phyloP scores from a whole-genome alignment of 495 filamentous ascomycete genomes.

The Parachaetomium inaequale region DNA sequence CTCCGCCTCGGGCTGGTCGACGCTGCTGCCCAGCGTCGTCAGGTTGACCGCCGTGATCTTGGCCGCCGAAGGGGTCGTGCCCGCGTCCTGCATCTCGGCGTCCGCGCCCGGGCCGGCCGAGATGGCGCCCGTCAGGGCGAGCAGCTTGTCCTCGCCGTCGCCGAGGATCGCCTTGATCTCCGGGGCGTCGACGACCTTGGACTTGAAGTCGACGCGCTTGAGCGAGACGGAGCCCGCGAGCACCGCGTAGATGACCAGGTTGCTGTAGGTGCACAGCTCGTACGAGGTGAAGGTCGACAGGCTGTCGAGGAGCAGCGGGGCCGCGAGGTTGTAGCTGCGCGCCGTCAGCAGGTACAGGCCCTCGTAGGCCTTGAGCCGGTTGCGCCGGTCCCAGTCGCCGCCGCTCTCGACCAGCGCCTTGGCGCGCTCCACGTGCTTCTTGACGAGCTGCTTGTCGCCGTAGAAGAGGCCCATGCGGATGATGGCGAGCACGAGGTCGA shows the following conservation, averaged over 20 bases:
- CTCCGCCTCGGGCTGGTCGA: conserved; percentile 71
- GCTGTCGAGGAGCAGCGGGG: conserved; percentile 90
- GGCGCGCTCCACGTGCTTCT: conserved; percentile 89
- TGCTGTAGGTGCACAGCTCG: conserved; percentile 93
- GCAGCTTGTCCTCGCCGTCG: conserved; percentile 77
- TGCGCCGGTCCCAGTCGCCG: conserved; percentile 97
- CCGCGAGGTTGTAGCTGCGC: conserved; percentile 82
- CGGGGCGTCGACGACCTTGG: conserved; percentile 94
- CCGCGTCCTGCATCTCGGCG: conserved; percentile 71
- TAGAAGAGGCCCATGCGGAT: conserved; percentile 95
- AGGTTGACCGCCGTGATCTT: conserved; percentile 74
- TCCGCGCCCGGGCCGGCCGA: conserved; percentile 78
- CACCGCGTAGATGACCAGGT: conserved; percentile 90
- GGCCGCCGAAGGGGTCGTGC: conserved; percentile 52
- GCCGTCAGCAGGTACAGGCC: conserved; percentile 88
- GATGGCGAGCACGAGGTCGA: conserved; percentile 92
- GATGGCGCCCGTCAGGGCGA: conserved; percentile 70
- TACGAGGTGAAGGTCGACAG: conserved; percentile 98
- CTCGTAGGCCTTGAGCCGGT: conserved; percentile 97
- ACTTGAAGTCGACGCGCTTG: conserved; percentile 97
- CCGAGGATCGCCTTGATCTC: conserved; percentile 97
- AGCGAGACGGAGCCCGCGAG: conserved; percentile 90
- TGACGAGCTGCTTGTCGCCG: conserved; percentile 82
- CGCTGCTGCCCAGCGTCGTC: conserved; percentile 67
- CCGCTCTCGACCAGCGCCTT: conserved; percentile 86